phyloP scores from a whole-genome alignment of 768 basidiomycete genomes.

The Suillus weaverae region DNA sequence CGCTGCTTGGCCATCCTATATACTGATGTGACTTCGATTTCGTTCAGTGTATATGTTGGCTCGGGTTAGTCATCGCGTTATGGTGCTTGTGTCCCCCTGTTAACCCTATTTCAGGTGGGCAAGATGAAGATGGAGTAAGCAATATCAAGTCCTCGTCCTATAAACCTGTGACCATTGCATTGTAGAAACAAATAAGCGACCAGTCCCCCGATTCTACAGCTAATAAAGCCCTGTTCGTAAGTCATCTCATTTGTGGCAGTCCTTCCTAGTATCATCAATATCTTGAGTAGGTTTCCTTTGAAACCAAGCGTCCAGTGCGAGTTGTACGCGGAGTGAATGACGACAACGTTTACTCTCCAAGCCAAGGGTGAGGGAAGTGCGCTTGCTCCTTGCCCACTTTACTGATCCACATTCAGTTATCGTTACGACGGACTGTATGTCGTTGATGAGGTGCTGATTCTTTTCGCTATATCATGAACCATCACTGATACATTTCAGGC shows the following conservation, averaged over 20 bases:
- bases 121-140: conserved; percentile 17
- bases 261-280: background rate
- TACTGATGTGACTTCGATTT: conserved; percentile 3
- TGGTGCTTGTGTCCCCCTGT: background rate
- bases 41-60: conserved; percentile 36
- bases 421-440: conserved; percentile 35
- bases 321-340: conserved; percentile 35
- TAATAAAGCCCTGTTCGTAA: conserved; percentile 24
- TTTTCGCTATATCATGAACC: background rate
- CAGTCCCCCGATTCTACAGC: conserved; percentile 24
- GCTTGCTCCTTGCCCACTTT: background rate
- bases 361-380: conserved; percentile 20
- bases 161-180: background rate
- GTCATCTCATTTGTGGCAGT: background rate
- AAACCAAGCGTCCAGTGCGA: conserved; percentile 35
- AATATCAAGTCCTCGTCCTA: background rate
- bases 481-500: conserved; percentile 20
- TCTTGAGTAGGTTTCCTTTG: conserved; percentile 27
- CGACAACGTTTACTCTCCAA: conserved; percentile 20
- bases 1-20: background rate
- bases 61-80: conserved; percentile 18
- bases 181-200: conserved; percentile 22
- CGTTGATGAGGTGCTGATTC: conserved; percentile 20
- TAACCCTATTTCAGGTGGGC: conserved; percentile 22
- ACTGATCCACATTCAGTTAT: conserved; percentile 17